Conservation (phyloP, 108 stramenopile species). For the Cafeteria roenbergensis region DNA sequence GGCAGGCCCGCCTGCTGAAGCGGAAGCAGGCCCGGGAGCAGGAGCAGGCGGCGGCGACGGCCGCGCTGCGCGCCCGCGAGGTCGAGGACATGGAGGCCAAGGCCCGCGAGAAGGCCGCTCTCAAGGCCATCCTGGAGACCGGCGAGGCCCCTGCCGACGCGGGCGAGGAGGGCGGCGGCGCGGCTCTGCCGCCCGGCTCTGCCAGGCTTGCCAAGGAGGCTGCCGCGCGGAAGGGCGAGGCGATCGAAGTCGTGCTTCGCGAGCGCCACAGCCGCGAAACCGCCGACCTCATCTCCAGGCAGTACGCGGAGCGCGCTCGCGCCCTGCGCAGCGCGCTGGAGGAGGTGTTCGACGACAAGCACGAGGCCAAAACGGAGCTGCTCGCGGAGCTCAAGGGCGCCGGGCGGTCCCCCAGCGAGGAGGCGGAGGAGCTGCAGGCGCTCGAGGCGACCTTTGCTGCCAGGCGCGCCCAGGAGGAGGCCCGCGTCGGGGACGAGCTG, state of each 20-base stretch:
- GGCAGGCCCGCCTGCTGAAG: neutral
- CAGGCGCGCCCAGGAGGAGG: too few relatives aligned
- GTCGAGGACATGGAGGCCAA: too few relatives aligned
- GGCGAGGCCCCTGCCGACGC: too few relatives aligned
- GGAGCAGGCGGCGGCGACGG: neutral
- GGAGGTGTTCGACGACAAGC: neutral
- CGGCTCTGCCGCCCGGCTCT: too few relatives aligned
- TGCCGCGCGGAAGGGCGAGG: neutral
- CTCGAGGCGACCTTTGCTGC: too few relatives aligned
- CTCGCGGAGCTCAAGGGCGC: neutral
- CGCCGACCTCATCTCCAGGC: neutral
- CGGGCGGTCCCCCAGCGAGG: neutral
- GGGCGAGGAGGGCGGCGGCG: too few relatives aligned
- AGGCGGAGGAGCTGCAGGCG: neutral
- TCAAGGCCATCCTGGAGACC: too few relatives aligned
- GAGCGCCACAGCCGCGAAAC: constrained; percentile 1
- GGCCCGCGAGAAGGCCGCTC: too few relatives aligned
- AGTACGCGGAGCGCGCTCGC: neutral
- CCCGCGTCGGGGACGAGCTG: neutral
- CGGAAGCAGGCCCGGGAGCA: neutral
- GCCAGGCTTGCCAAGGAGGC: too few relatives aligned
- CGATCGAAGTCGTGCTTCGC: neutral
- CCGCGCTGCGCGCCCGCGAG: too few relatives aligned
- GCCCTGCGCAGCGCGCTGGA: neutral
- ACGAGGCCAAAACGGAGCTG: neutral